Base-by-base conservation (phyloP, 2,329 filamentous ascomycete species). In the Lasiodiplodia theobromae region DNA sequence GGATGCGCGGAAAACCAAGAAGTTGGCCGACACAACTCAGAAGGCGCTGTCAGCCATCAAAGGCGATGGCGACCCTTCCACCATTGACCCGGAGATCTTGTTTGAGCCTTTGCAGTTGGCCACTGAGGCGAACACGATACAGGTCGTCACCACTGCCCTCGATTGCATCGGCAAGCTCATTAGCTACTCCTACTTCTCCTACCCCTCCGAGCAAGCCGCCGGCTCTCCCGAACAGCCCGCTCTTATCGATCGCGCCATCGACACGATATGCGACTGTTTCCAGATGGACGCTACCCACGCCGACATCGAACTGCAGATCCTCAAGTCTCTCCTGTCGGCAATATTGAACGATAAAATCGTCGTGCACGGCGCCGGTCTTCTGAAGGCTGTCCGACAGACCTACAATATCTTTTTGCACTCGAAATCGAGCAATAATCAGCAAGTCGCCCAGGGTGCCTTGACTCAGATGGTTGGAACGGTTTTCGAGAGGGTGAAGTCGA, bases 81-180 rank as follows among this genome's bases (percentile, higher is more conserved):
- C 92, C 70, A 93, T 96, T 76, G 92, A 96, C 75, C 94, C 96
- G 40, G 94, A 98, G 79, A 84, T 97, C 68, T 89, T 99, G 73
- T 99, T 99, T 77, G 90, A 91, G 72, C 96, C 96, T 16, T 83
- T 99, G 38, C 92, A 96, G 77, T 87, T 98, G 52, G 96, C 96
- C 58, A 95, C 94, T 44, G 93, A 94, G 78, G 91, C 93, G 11
- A 88, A 90, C 74, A 97, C 93, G 75, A 91, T 95, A 66, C 89
- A 93, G 69, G 86, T 99, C 57, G 92, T 94, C 70, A 97, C 94
- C 25, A 92, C 92, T 47, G 94, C 96, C 7, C 88, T 99, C 76
- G 96, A 99, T 82, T 98, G 95, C 82, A 97, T 99, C 75, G 96
- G 96, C 75, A 99, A 99, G 84, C 89, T 99, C 71, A 98, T 98